Percentiles rank a stretch among this genome's conserved stretches.
These are phyloP conservation scores for Conticribra weissflogii DNA, from an alignment of 108 stramenopile species.

Conservation along the genomic window DNA sequence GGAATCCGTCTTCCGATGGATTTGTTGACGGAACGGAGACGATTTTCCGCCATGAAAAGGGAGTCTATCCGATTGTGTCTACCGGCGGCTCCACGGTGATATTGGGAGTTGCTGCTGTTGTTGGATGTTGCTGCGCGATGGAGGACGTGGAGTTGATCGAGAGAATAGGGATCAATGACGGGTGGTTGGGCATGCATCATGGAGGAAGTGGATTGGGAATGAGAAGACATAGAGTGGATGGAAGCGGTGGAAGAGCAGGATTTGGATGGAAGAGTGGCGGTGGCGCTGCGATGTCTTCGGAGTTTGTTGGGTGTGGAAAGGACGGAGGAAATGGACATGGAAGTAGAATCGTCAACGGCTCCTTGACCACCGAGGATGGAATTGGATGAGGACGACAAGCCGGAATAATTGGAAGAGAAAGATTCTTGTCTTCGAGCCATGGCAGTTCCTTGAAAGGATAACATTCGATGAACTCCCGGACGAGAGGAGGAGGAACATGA, in stretches of 20 bases:
- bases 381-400: conserved; percentile 1
- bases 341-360: neutral
- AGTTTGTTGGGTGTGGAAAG: neutral
- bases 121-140: conserved; percentile 50
- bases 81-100: conserved; percentile 1
- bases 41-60: conserved; percentile 39
- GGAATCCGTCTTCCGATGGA: conserved; percentile 91
- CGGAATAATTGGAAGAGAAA: conserved; percentile 27
- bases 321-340: neutral
- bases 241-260: neutral
- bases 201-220: neutral
- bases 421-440: conserved; percentile 9
- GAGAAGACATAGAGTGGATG: conserved; percentile 14
- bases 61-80: conserved; percentile 11
- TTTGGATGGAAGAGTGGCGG: neutral
- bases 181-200: neutral
- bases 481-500: conserved; percentile 5
- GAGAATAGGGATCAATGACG: conserved; percentile 44
- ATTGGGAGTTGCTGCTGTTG: conserved; percentile 51
- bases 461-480: conserved; percentile 23
- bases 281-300: neutral
- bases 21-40: conserved; percentile 49
- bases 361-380: neutral
- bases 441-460: conserved; percentile 35
- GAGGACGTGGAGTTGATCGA: conserved; percentile 51